Evolutionary conservation across 257 asterid species (phyloP), one percentile per base, ranked within the genome.

Genomic region (Nicotiana tomentosiformis): DNA sequence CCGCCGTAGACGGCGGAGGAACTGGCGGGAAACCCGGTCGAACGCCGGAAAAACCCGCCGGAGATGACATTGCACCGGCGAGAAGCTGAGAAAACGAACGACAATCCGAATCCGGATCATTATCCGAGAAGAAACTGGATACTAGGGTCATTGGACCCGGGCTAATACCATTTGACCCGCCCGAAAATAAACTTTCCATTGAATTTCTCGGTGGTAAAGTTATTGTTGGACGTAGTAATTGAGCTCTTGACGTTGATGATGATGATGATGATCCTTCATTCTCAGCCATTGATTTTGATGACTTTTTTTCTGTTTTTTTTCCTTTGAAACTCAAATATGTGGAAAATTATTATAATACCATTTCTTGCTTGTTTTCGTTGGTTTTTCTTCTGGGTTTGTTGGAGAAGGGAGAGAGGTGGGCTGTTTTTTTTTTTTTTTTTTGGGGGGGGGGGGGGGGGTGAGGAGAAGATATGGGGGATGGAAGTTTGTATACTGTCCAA

Each of bases 21-120:
- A 29, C 84, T 53, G 80, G 78, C 68, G 67, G 88, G 43, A 60
- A 70, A 74, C 66, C 81, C 62, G 77, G 92, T 84, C 91, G 55
- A 1, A 49, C 62, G 39, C 68, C 81, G 5, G 85, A 82, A 7
- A 53, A 81, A 3, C 83, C 83, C 10, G 46, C 87, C 20, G 94
- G 90, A 77, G 96, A 84, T 0, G 88, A 37, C 83, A 83, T 76
- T 39, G 90, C 92, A 66, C 93, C 96, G 51, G 96, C 88, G 2
- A 95, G 93, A 0, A 95, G 97, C 92, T 95, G 97, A 0, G 98
- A 90, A 81, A 93, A 95, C 4, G 99, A 92, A 46, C 93, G 92
- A 88, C 86, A 90, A 62, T 90, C 97, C 29, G 84, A 82, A 39
- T 88, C 92, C 10, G 95, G 89, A 83, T 95, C 98, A 81, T 88